phyloP scores from a whole-genome alignment of 1,139 yeast species.

The Suhomyces terraborum region DNA sequence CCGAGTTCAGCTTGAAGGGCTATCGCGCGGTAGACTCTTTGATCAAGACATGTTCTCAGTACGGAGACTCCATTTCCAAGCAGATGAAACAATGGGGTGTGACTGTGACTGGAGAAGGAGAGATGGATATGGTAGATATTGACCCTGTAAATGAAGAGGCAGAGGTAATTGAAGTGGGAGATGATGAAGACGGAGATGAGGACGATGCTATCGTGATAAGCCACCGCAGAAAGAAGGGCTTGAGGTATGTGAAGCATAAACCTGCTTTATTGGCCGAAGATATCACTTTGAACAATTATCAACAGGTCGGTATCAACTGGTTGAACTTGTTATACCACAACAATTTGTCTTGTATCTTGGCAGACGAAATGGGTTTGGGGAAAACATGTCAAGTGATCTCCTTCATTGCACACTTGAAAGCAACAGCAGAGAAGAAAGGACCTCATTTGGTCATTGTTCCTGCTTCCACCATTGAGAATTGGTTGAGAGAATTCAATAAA shows the following conservation, averaged over 20 bases:
- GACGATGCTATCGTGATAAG: slow-evolving; percentile 19
- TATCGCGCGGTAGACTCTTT: slow-evolving; percentile 92
- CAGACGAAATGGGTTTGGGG: slow-evolving; percentile 98
- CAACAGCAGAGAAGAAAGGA: slow-evolving; percentile 53
- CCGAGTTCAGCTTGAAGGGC: slow-evolving; percentile 72
- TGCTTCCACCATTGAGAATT: slow-evolving; percentile 92
- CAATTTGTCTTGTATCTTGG: slow-evolving; percentile 84
- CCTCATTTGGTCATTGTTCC: slow-evolving; percentile 92
- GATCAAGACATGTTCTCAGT: slow-evolving; percentile 77
- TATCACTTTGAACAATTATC: slow-evolving; percentile 78
- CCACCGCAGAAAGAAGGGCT: slow-evolving; percentile 22
- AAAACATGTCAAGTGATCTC: slow-evolving; percentile 95
- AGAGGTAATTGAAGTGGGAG: slow-evolving; percentile 28
- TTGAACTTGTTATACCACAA: slow-evolving; percentile 74
- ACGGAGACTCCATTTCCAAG: slow-evolving; percentile 67
- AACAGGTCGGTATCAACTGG: slow-evolving; percentile 97
- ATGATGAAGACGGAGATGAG: slow-evolving; percentile 32
- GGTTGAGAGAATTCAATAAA: slow-evolving; percentile 92
- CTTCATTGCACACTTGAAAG: slow-evolving; percentile 83
- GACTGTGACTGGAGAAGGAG: slow-evolving; percentile 63
- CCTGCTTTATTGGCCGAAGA: slow-evolving; percentile 68
- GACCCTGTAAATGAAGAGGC: slow-evolving; percentile 17
- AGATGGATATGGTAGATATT: slow-evolving; percentile 55
- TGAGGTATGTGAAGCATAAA: slow-evolving; percentile 63
- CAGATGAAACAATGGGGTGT: slow-evolving; percentile 91